Conservation (phyloP, 2,329 filamentous ascomycete species). For the Exophiala sideris region DNA sequence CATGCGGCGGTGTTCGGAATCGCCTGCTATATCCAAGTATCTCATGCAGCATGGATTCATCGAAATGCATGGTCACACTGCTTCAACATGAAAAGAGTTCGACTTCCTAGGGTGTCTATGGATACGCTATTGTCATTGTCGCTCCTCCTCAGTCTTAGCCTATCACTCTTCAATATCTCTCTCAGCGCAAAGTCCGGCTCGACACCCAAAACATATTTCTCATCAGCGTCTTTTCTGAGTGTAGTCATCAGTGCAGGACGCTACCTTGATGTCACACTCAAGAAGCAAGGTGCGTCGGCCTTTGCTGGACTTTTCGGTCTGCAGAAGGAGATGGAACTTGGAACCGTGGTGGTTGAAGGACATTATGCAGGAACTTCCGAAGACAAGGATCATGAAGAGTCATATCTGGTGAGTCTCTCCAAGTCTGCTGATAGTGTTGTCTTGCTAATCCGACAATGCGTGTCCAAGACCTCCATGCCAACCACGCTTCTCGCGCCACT, state of each 20-base stretch:
- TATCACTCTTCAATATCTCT: slow-evolving; percentile 19
- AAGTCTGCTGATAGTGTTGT: neutral
- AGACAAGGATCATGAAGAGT: neutral
- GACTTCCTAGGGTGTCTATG: slow-evolving; percentile 10
- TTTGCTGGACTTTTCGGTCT: slow-evolving; percentile 11
- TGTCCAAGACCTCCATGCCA: slow-evolving; percentile 2
- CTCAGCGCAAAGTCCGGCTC: slow-evolving; percentile 2
- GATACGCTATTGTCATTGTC: slow-evolving; percentile 18
- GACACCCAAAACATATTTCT: slow-evolving; percentile 14
- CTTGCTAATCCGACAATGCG: neutral
- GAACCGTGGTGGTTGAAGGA: slow-evolving; percentile 8
- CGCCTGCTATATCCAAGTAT: slow-evolving; percentile 6
- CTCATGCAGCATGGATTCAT: slow-evolving; percentile 15
- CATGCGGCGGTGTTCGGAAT: neutral
- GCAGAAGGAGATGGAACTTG: slow-evolving; percentile 10
- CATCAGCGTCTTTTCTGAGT: slow-evolving; percentile 15
- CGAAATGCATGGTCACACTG: slow-evolving; percentile 11
- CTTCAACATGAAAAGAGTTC: neutral
- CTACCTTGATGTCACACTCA: slow-evolving; percentile 13
- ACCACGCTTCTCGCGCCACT: slow-evolving; percentile 9
- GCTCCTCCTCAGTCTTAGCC: slow-evolving; percentile 7
- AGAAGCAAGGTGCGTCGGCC: slow-evolving; percentile 9
- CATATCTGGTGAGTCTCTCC: no score
- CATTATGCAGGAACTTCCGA: neutral
- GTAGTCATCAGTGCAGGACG: slow-evolving; percentile 16